These are phyloP conservation scores for Piromyces finnis DNA, from an alignment of 192 early-diverging fungal genomes.

Conservation along the genomic window DNA sequence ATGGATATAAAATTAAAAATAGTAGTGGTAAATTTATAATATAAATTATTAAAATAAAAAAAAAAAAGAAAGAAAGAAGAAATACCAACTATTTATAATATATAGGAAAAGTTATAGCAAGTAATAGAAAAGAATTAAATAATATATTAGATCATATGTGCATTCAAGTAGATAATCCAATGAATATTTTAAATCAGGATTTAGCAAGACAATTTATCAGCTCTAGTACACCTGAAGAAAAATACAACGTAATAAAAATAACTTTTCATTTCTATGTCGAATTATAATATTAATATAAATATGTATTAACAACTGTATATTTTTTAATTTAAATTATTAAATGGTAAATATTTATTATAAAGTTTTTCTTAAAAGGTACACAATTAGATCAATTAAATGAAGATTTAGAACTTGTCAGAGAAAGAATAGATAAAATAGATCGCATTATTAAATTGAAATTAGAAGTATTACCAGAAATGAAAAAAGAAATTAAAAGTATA, in stretches of 20 bases:
- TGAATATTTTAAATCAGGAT: conserved; percentile 86
- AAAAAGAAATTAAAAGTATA: conserved; percentile 26
- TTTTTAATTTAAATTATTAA: no score
- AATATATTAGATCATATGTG: conserved; percentile 73
- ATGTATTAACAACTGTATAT: no score
- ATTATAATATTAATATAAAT: no score
- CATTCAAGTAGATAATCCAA: conserved; percentile 84
- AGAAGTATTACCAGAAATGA: conserved; percentile 49
- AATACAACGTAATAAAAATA: conserved; percentile 55
- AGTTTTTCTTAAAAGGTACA: conserved; percentile 77
- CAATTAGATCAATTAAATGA: conserved; percentile 55
- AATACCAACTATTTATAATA: no score
- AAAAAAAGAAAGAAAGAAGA: no score
- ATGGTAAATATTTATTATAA: no score
- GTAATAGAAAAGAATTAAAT: conserved; percentile 63
- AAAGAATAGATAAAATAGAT: conserved; percentile 28
- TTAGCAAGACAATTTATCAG: conserved; percentile 77
- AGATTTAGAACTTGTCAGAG: conserved; percentile 48
- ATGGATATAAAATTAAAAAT: conserved; percentile 64
- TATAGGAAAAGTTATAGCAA: conserved; percentile 38
- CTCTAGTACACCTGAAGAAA: conserved; percentile 60
- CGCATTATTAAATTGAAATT: conserved; percentile 14
- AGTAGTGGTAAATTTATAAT: conserved; percentile 15
- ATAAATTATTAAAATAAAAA: no score
- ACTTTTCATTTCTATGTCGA: no score